Percentiles rank a stretch among this genome's conserved stretches.
Evolutionary conservation across 805 yeast species (phyloP).

Genomic region (Saturnispora quitensis): DNA sequence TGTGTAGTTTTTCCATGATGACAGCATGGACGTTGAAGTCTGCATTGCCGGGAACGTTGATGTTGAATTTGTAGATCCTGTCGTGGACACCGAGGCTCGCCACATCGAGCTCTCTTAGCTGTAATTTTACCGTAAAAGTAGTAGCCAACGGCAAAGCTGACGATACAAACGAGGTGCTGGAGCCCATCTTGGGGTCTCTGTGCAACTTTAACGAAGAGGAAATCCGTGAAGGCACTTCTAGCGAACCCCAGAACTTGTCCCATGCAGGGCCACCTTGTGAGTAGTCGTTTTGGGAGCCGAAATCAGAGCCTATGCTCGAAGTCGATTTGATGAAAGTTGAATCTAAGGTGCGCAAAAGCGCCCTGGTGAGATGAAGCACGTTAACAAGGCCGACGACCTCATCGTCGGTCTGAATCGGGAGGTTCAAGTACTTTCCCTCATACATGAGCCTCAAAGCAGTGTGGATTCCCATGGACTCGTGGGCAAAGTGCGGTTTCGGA

Average conservation of each 20-base stretch:
- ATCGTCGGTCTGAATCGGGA: constrained; percentile 31
- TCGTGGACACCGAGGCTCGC: constrained; percentile 14
- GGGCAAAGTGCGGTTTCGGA: constrained; percentile 38
- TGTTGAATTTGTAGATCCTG: constrained; percentile 21
- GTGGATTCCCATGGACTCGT: constrained; percentile 30
- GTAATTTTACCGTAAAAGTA: constrained; percentile 9
- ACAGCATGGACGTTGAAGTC: constrained; percentile 4
- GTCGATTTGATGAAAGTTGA: constrained; percentile 17
- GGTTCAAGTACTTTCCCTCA: constrained; percentile 36
- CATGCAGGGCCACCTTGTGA: constrained; percentile 23
- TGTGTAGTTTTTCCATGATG: constrained; percentile 12
- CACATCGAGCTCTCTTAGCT: constrained; percentile 15
- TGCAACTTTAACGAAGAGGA: background rate
- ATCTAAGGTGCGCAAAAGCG: constrained; percentile 30
- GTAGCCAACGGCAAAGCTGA: background rate
- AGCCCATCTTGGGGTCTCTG: background rate
- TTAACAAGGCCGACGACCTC: constrained; percentile 34
- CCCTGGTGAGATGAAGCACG: constrained; percentile 35
- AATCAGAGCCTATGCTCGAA: background rate
- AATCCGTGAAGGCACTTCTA: background rate
- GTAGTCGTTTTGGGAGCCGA: background rate
- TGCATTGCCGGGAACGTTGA: constrained; percentile 9
- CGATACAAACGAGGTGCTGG: background rate
- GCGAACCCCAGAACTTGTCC: constrained; percentile 26
- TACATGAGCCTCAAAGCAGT: constrained; percentile 38